Evolutionary conservation across 495 filamentous ascomycete species (phyloP).

Genomic region (Aspergillus avenaceus): DNA sequence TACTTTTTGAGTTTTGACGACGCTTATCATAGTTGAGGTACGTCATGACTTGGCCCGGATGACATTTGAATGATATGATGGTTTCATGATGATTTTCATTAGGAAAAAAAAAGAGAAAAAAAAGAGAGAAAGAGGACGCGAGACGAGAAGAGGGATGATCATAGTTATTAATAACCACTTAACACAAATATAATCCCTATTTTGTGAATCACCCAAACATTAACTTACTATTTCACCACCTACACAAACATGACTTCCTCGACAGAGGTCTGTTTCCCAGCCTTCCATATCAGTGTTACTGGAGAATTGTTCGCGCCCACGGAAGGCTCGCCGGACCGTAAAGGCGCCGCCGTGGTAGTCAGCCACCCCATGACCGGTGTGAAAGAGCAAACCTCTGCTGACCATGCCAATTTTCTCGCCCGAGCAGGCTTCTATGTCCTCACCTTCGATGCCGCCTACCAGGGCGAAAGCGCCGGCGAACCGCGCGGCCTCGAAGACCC

Average conservation of each 20-base stretch:
- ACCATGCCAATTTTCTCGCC: constrained; percentile 27
- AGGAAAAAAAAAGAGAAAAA: too few species aligned
- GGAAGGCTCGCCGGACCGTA: constrained; percentile 13
- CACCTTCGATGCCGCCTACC: constrained; percentile 36
- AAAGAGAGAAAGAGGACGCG: too few species aligned
- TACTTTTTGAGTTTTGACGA: too few species aligned
- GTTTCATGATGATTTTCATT: too few species aligned
- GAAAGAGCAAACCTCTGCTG: constrained; percentile 36
- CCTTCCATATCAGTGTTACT: constrained; percentile 5
- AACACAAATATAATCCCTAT: too few species aligned
- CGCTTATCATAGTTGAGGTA: too few species aligned
- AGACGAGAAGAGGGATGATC: too few species aligned
- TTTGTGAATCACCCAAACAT: too few species aligned
- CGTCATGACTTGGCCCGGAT: too few species aligned
- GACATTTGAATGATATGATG: too few species aligned
- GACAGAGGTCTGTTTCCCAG: constrained; percentile 16
- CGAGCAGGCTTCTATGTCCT: constrained; percentile 29
- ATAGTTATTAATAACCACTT: too few species aligned
- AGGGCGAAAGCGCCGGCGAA: constrained; percentile 31
- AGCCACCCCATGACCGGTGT: constrained; percentile 29
- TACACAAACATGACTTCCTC: constrained; percentile 12
- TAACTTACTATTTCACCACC: background rate
- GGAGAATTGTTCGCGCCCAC: constrained; percentile 17
- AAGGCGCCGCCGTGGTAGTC: constrained; percentile 29
- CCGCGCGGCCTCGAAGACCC: constrained; percentile 37